These are phyloP conservation scores for Xylariomycetidae sp. DNA, from an alignment of 2,329 filamentous ascomycete species.

Conservation along the genomic window DNA sequence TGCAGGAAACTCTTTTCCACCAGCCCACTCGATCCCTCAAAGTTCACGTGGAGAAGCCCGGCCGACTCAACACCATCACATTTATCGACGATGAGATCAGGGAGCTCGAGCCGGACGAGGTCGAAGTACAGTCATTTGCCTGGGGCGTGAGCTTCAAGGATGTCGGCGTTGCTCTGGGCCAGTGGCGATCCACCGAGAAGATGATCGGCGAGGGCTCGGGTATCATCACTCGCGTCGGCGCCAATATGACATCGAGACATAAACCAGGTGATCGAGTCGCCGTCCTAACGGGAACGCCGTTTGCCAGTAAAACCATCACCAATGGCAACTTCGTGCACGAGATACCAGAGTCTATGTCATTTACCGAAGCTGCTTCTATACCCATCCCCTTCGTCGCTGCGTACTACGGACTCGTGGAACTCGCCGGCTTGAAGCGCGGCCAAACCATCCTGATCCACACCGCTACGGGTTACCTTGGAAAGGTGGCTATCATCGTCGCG, in stretches of 20 bases:
- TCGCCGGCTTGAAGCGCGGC: slow-evolving; percentile 19
- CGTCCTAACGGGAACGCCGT: slow-evolving; percentile 19
- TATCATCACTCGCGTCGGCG: slow-evolving; percentile 17
- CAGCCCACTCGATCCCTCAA: slow-evolving; percentile 11
- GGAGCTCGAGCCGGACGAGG: slow-evolving; percentile 17
- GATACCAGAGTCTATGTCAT: slow-evolving; percentile 21
- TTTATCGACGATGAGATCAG: slow-evolving; percentile 19
- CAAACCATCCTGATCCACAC: slow-evolving; percentile 24
- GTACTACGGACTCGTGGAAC: slow-evolving; percentile 21
- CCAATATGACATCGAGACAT: slow-evolving; percentile 17
- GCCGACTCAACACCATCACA: slow-evolving; percentile 24
- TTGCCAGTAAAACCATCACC: slow-evolving; percentile 22
- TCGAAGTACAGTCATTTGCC: slow-evolving; percentile 23
- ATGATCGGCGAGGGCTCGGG: slow-evolving; percentile 23
- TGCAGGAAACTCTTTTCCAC: no score
- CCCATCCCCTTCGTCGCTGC: slow-evolving; percentile 24
- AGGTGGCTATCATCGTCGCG: slow-evolving; percentile 21
- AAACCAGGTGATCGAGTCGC: slow-evolving; percentile 20
- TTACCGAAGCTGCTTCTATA: slow-evolving; percentile 21
- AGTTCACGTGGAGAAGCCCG: slow-evolving; percentile 19
- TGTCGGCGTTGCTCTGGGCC: slow-evolving; percentile 22
- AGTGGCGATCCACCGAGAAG: slow-evolving; percentile 18
- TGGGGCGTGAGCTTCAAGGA: slow-evolving; percentile 22
- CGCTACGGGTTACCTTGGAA: slow-evolving; percentile 19
- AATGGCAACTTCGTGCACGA: slow-evolving; percentile 22